phyloP scores from a whole-genome alignment of 169 alveolate genomes.

The Plasmodium gallinaceum region DNA sequence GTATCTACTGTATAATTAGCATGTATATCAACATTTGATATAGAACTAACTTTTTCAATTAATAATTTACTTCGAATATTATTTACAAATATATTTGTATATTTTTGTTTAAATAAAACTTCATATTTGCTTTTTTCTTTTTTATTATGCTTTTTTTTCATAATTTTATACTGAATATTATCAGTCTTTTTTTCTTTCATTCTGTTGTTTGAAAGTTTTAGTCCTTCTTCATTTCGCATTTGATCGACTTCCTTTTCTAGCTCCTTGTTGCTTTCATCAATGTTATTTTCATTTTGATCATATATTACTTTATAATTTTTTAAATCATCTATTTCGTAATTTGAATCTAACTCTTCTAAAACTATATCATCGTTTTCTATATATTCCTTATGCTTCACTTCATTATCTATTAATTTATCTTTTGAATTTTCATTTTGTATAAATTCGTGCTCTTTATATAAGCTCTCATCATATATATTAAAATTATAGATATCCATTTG shows the following conservation, averaged over 20 bases:
- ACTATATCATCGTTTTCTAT: slow-evolving; percentile 23
- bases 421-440: neutral
- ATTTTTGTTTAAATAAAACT: slow-evolving; percentile 68
- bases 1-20: slow-evolving; percentile 69
- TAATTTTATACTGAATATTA: slow-evolving; percentile 14
- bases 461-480: slow-evolving; percentile 43
- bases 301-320: slow-evolving; percentile 35
- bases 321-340: slow-evolving; percentile 12
- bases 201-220: neutral
- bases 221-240: neutral
- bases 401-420: neutral
- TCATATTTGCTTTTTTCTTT: slow-evolving; percentile 74
- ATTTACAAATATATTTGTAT: slow-evolving; percentile 43
- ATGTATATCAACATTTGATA: slow-evolving; percentile 47
- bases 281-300: slow-evolving; percentile 19
- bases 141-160: slow-evolving; percentile 67
- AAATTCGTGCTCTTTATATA: neutral
- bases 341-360: slow-evolving; percentile 38
- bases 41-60: slow-evolving; percentile 65
- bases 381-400: neutral
- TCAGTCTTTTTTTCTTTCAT: slow-evolving; percentile 5
- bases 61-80: slow-evolving; percentile 49
- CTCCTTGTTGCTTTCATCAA: neutral
- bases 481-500: slow-evolving; percentile 64
- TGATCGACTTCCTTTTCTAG: neutral